Evolutionary conservation across 306 rosid genomes (phyloP), one percentile per base, ranked within the genome.

Genomic region (Vachellia pachyceras): DNA sequence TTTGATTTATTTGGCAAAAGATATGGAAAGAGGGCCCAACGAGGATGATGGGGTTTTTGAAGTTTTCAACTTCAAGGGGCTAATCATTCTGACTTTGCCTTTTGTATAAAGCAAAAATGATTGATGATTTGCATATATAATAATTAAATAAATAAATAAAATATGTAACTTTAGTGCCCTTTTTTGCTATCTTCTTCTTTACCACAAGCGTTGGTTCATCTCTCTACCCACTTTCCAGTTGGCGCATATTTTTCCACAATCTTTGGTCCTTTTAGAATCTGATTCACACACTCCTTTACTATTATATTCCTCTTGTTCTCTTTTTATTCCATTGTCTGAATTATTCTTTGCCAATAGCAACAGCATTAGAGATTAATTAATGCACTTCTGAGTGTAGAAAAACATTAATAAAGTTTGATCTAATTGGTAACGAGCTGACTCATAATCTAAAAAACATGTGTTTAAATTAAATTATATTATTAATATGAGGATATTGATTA

Each of bases 241-340:
- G 72, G 29, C 40, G 40, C 79, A 54, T 78, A 76, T 52, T 83
- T 83, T 83, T 78, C 86, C 64, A 77, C 60, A 49, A 12, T 70
- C 11, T 75, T 73, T 69, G 73, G 66, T 45, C 37, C 35, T 35
- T 12, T 69, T 46, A 46, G 73, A 70, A 58, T 82, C 55, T 22
- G 33, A 29, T 29, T 29, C 33, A 29, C 2, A 54, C 46, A n/a
- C n/a, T n/a, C n/a, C n/a, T n/a, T n/a, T n/a, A n/a, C n/a, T 37
- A 37, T 37, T 37, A 4, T 3, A 37, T 37, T 37, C 41, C 6
- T 37, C 33, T 37, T 37, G 41, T 37, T 37, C 4, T 37, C 4
- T 37, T 29, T 29, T 29, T 29, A 29, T 29, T 29, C 33, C 1
- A 29, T 0, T 29, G 33, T 29, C 33, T 2, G 33, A 2, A 29